Evolutionary conservation across 2,329 filamentous ascomycete species (phyloP).

Genomic region (Verticillium tricorpus): DNA sequence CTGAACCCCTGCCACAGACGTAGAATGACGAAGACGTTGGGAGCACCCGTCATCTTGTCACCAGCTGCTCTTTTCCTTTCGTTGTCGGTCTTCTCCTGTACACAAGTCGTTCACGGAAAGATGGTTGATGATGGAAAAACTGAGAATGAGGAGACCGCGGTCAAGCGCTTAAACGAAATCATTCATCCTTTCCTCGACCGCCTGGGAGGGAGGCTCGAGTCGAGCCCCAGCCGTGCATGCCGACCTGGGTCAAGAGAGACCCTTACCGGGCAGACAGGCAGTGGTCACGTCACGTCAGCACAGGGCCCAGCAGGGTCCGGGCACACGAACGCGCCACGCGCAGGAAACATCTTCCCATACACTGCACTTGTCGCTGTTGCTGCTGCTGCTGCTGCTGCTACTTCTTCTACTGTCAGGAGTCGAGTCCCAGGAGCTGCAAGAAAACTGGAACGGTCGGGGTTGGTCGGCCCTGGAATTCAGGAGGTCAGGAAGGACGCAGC

Average conservation of each 20-base stretch:
- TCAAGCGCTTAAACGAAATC: no score
- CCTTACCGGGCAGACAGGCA: background rate
- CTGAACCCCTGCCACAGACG: background rate
- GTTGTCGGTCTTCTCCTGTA: no score
- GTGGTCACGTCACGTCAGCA: background rate
- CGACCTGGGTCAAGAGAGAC: background rate
- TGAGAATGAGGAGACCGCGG: no score
- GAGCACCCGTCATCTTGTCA: background rate
- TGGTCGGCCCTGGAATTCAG: background rate
- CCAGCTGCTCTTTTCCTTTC: background rate
- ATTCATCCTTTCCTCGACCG: no score
- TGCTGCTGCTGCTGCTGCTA: no score
- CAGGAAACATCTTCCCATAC: background rate
- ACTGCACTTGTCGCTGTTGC: background rate
- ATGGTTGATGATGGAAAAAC: no score
- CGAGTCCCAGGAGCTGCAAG: no score
- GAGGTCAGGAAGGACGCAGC: background rate
- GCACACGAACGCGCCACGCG: background rate
- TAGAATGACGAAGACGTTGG: constrained; percentile 2
- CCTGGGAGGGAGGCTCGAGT: no score
- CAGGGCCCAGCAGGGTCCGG: background rate
- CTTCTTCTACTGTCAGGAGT: no score
- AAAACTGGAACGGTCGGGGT: no score
- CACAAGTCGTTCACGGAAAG: no score
- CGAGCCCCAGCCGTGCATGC: no score